These are phyloP conservation scores for Sistotremastrum suecicum DNA, from an alignment of 768 basidiomycete genomes.

Conservation along the genomic window DNA sequence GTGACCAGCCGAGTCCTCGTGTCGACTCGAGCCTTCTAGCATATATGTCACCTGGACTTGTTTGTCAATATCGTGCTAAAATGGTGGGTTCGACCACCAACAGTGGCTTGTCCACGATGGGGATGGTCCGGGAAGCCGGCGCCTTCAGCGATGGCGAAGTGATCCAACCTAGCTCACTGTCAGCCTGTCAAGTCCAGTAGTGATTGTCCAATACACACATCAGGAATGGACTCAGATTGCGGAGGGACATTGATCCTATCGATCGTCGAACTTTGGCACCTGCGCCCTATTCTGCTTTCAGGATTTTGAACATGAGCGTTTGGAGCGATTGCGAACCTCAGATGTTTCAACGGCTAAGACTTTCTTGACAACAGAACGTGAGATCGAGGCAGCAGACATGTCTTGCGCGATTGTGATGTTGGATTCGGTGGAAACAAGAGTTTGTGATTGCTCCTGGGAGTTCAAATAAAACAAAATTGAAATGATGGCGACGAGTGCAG, in stretches of 20 bases:
- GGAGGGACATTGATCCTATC: slow-evolving; percentile 61
- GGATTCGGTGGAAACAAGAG: too few relatives aligned
- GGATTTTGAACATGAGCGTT: neutral
- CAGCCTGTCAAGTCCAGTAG: neutral
- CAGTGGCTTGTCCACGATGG: slow-evolving; percentile 78
- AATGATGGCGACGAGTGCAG: too few relatives aligned
- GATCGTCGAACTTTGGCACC: slow-evolving; percentile 77
- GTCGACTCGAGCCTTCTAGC: slow-evolving; percentile 66
- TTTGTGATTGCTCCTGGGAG: too few relatives aligned
- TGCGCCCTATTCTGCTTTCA: slow-evolving; percentile 36
- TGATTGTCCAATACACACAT: slow-evolving; percentile 27
- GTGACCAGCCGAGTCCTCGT: slow-evolving; percentile 89
- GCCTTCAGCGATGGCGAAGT: slow-evolving; percentile 58
- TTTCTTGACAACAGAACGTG: slow-evolving; percentile 60
- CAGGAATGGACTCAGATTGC: slow-evolving; percentile 82
- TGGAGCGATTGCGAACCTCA: slow-evolving; percentile 33
- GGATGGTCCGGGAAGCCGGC: slow-evolving; percentile 90
- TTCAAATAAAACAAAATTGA: too few relatives aligned
- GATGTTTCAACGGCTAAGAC: slow-evolving; percentile 64
- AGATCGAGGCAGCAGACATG: slow-evolving; percentile 20
- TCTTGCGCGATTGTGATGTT: too few relatives aligned
- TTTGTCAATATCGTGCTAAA: slow-evolving; percentile 12
- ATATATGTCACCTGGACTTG: slow-evolving; percentile 49
- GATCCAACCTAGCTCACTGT: slow-evolving; percentile 34
- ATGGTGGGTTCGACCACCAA: slow-evolving; percentile 12